Evolutionary conservation across 1,284 basidiomycete genomes (phyloP), one percentile per base, ranked within the genome.

Genomic region (Cryptococcus sp.): DNA sequence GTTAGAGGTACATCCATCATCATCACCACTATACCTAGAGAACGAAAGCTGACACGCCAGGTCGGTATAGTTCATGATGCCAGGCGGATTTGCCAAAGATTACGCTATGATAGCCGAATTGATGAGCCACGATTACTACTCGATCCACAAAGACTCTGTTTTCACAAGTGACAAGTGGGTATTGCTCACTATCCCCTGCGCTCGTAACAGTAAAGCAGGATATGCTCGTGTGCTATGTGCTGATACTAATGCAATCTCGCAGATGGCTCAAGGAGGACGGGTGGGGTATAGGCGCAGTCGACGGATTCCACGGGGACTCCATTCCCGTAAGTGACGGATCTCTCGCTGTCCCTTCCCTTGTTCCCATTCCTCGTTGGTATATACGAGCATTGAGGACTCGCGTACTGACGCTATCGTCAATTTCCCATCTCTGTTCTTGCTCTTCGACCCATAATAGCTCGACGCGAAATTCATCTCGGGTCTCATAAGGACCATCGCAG

Each of bases 111-210:
- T 65, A 20, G 65, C 64, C 27, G 63, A 66, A 47, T 23, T 67
- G 16, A 62, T 64, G 62, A 40, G 54, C 42, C 65, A 69, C 56
- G 68, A 69, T 42, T 66, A 69, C 56, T 67, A 66, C 35, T 55
- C 64, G 3, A 56, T 69, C 13, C 68, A 69, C 54, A 61, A 65
- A 47, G 62, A 67, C 59, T 56, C 49, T 5, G 50, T 60, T 16
- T 64, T 69, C 54, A 60, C 67, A 0, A 25, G 44, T 20, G 53
- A 59, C 31, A 59, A 66, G 59, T 66, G 49, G 39, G 53, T 50
- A n/a, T 41, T 41, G 13, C n/a, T 41, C 40, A 13, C 40, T n/a
- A 41, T n/a, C n/a, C 44, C n/a, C 23, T 46, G 23, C 20, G 47
- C n/a, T 13, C 46, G 6, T 10, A 25, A 22, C 47, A 15, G 31